These are phyloP conservation scores for Aciculosporium take DNA, from an alignment of 2,329 filamentous ascomycete species.

Conservation along the genomic window DNA sequence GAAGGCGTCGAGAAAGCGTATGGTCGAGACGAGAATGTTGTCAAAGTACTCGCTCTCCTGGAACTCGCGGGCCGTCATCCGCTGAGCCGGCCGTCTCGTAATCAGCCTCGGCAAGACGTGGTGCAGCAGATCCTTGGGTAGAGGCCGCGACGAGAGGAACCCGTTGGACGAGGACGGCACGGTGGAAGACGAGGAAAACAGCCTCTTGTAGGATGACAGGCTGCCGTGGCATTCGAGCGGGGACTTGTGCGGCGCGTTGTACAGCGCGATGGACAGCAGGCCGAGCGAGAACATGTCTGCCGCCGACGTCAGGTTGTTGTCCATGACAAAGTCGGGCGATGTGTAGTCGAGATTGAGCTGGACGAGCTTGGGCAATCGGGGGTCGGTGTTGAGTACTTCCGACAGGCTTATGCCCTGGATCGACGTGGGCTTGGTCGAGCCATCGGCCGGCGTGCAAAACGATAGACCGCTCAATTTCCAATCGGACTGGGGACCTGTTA, in stretches of 20 bases:
- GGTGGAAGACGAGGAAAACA: slow-evolving; percentile 65
- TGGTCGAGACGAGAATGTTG: slow-evolving; percentile 90
- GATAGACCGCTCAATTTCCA: slow-evolving; percentile 97
- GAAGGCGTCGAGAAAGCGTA: slow-evolving; percentile 82
- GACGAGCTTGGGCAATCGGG: slow-evolving; percentile 64
- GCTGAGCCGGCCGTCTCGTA: slow-evolving; percentile 71
- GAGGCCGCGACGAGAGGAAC: slow-evolving; percentile 63
- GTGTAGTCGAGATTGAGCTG: slow-evolving; percentile 89
- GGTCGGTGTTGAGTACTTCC: slow-evolving; percentile 74
- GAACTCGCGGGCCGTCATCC: slow-evolving; percentile 79
- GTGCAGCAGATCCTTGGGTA: slow-evolving; percentile 64
- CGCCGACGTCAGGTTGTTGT: slow-evolving; percentile 69
- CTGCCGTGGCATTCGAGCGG: slow-evolving; percentile 74
- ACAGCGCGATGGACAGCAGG: slow-evolving; percentile 73
- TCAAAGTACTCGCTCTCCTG: slow-evolving; percentile 95
- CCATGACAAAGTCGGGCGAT: slow-evolving; percentile 86
- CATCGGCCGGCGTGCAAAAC: slow-evolving; percentile 71
- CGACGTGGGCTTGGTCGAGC: slow-evolving; percentile 58
- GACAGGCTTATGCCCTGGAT: slow-evolving; percentile 69
- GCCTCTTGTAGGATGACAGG: slow-evolving; percentile 67
- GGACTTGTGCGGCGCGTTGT: slow-evolving; percentile 86
- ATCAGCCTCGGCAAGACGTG: slow-evolving; percentile 76
- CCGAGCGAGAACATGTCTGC: slow-evolving; percentile 93
- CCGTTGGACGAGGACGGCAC: slow-evolving; percentile 71
- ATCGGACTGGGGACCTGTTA: slow-evolving; percentile 48